Conservation (phyloP, 176 grass and related monocot genomes). For the Melocanna baccifera region DNA sequence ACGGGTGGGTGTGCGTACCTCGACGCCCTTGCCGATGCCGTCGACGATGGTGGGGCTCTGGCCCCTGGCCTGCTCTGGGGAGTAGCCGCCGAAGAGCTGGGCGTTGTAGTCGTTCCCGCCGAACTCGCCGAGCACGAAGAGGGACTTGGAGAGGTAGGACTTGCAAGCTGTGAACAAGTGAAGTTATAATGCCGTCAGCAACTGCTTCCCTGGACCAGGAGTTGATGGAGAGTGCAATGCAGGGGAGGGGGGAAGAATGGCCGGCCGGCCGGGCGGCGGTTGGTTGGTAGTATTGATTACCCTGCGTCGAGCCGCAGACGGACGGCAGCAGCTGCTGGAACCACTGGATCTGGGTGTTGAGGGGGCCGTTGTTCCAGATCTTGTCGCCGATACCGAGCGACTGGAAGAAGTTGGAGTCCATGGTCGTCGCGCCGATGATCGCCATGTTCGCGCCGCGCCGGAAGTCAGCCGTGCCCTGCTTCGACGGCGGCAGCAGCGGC, state of each 20-base stretch:
- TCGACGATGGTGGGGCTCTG: constrained; percentile 50
- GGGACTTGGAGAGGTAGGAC: constrained; percentile 61
- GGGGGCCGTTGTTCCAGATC: constrained; percentile 85
- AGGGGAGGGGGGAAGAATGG: background rate
- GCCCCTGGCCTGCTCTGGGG: constrained; percentile 39
- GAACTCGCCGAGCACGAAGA: constrained; percentile 81
- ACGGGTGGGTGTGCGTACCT: background rate
- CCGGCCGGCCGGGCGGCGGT: background rate
- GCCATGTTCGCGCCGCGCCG: constrained; percentile 84
- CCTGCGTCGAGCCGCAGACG: constrained; percentile 61
- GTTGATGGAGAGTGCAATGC: background rate
- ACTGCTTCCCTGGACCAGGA: background rate
- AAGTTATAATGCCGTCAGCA: background rate
- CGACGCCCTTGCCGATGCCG: constrained; percentile 59
- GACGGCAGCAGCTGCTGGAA: constrained; percentile 65
- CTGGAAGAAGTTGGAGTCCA: constrained; percentile 71
- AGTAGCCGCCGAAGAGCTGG: constrained; percentile 64
- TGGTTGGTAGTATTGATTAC: constrained; percentile 19
- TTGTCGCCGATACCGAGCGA: constrained; percentile 71
- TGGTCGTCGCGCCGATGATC: constrained; percentile 80
- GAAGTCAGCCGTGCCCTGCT: constrained; percentile 53
- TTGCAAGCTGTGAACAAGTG: constrained; percentile 47
- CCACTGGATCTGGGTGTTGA: constrained; percentile 84
- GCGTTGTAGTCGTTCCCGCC: constrained; percentile 98
- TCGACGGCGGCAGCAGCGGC: constrained; percentile 72